phyloP scores from a whole-genome alignment of 352 stramenopile species.

The Salisapilia sapeloensis region DNA sequence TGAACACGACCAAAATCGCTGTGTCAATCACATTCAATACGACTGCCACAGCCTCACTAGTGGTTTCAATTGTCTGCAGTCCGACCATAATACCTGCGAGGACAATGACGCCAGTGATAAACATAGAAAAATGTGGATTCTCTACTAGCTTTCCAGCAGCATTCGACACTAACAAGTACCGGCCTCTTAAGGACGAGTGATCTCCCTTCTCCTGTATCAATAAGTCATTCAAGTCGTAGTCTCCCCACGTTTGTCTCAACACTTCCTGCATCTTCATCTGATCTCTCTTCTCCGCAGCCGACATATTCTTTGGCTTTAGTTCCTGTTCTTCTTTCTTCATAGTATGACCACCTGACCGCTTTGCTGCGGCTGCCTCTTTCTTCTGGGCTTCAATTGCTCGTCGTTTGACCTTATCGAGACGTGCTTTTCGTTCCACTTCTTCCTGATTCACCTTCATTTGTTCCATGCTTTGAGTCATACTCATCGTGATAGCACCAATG shows the following conservation, averaged over 20 bases:
- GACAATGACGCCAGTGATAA: constrained; percentile 69
- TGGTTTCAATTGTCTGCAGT: constrained; percentile 37
- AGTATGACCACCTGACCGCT: background rate
- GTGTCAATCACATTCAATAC: constrained; percentile 33
- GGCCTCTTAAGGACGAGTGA: constrained; percentile 20
- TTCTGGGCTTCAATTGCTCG: constrained; percentile 25
- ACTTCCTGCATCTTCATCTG: constrained; percentile 61
- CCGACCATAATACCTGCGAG: constrained; percentile 60
- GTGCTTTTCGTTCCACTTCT: constrained; percentile 36
- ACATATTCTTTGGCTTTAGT: constrained; percentile 47
- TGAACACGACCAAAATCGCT: constrained; percentile 60
- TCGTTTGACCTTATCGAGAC: constrained; percentile 35
- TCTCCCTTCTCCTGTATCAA: constrained; percentile 27
- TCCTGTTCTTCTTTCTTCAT: too few relatives aligned
- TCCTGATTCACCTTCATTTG: constrained; percentile 66
- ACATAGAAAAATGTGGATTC: constrained; percentile 29
- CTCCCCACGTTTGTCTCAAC: constrained; percentile 57
- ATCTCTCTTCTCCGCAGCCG: constrained; percentile 28
- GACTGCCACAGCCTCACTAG: background rate
- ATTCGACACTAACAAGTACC: constrained; percentile 23
- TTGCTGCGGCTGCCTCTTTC: constrained; percentile 5
- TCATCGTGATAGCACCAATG: constrained; percentile 83
- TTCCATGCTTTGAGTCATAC: constrained; percentile 82
- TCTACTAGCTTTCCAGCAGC: constrained; percentile 33
- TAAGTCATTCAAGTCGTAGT: constrained; percentile 53